A percentile compares a stretch with the other conserved stretches of the same genome.
Conservation (phyloP, 495 filamentous ascomycete species). For the Podospora pseudocomata region DNA sequence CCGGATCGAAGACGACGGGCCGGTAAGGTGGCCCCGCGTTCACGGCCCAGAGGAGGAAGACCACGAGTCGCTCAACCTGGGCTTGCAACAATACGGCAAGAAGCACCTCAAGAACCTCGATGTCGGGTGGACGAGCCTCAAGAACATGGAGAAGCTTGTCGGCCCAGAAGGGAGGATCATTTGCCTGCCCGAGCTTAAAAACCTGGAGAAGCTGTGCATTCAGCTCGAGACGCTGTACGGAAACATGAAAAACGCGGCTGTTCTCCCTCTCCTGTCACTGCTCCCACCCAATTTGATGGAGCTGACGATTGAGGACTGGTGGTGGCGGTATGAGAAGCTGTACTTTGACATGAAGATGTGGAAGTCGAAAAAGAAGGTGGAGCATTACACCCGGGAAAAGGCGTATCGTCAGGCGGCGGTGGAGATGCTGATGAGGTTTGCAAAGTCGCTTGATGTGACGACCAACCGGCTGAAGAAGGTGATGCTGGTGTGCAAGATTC, state of each 20-base stretch:
- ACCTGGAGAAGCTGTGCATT: conserved; percentile 28
- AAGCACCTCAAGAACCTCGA: conserved; percentile 30
- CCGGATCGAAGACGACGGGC: conserved; percentile 1
- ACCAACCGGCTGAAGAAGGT: conserved; percentile 24
- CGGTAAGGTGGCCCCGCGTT: not conserved
- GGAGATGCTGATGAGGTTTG: conserved; percentile 24
- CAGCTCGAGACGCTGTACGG: conserved; percentile 31
- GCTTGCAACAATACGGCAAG: conserved; percentile 20
- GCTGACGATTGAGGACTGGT: conserved; percentile 34
- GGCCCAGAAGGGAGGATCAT: conserved; percentile 30
- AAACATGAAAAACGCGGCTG: conserved; percentile 3
- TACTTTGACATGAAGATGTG: conserved; percentile 22
- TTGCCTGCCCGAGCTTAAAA: conserved; percentile 18
- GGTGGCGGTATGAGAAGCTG: conserved; percentile 26
- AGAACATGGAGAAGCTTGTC: conserved; percentile 20
- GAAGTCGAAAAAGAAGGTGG: conserved; percentile 17
- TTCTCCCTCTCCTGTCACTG: conserved; percentile 23
- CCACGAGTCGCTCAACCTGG: conserved; percentile 28
- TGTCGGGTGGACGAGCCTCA: conserved; percentile 27
- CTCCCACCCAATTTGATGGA: conserved; percentile 33
- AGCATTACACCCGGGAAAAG: conserved; percentile 22
- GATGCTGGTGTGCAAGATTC: conserved; percentile 25
- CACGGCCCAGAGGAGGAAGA: conserved; percentile 11
- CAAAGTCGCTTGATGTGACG: conserved; percentile 12
- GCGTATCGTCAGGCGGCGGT: conserved; percentile 25